A percentile compares a stretch with the other conserved stretches of the same genome.
Evolutionary conservation across 345 rosid species (phyloP).

Genomic region (Salix caprea): DNA sequence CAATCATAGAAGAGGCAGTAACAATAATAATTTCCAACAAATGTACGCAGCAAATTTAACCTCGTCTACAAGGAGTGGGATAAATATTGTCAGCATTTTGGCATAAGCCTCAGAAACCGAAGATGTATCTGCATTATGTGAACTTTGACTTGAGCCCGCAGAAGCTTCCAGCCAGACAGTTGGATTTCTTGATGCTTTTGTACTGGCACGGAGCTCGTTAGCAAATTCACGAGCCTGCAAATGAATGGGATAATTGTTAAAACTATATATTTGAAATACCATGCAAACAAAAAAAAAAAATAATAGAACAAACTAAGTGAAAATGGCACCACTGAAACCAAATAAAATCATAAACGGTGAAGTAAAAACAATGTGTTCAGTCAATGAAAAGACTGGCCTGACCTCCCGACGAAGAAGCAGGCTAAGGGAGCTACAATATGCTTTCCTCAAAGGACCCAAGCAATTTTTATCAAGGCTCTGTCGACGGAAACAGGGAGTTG

Average conservation of each 20-base stretch:
- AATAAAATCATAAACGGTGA: not conserved
- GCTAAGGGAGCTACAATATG: constrained; percentile 94
- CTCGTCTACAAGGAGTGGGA: constrained; percentile 99
- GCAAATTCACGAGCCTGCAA: constrained; percentile 96
- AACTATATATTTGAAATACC: not conserved
- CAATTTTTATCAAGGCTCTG: constrained; percentile 93
- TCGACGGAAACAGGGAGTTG: constrained; percentile 12
- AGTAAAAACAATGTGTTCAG: not conserved
- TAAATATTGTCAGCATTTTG: constrained; percentile 91
- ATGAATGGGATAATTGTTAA: constrained; percentile 13
- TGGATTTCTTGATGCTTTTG: constrained; percentile 93
- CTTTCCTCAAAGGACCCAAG: constrained; percentile 86
- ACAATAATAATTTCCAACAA: constrained; percentile 5
- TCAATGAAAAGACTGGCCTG: constrained; percentile 21
- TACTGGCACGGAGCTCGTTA: constrained; percentile 99
- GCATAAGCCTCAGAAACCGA: constrained; percentile 96
- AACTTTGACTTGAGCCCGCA: constrained; percentile 72
- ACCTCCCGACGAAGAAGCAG: constrained; percentile 99
- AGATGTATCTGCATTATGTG: constrained; percentile 66
- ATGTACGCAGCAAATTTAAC: constrained; percentile 34
- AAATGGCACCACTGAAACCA: not conserved
- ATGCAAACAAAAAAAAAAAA: not conserved
- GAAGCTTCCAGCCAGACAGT: constrained; percentile 95
- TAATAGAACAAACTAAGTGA: not conserved
- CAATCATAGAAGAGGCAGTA: constrained; percentile 10